A percentile compares a stretch with the other conserved stretches of the same genome.
These are phyloP conservation scores for Dipteronia dyeriana DNA, from an alignment of 345 rosid genomes.

Conservation along the genomic window DNA sequence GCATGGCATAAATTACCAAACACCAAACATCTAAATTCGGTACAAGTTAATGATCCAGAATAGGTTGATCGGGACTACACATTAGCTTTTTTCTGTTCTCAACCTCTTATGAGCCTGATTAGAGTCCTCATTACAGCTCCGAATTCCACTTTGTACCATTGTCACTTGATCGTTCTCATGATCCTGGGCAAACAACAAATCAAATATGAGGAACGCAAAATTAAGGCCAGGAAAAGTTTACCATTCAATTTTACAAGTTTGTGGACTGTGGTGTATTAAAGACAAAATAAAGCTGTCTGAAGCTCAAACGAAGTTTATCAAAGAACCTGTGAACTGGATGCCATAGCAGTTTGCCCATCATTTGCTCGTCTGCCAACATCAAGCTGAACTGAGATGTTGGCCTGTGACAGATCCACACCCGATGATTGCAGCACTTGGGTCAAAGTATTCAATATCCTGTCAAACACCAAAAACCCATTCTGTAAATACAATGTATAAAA, in stretches of 20 bases:
- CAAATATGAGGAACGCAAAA: neutral
- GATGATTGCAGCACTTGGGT: conserved; percentile 62
- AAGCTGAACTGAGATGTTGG: conserved; percentile 65
- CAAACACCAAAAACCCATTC: conserved; percentile 20
- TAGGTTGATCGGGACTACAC: conserved; percentile 15
- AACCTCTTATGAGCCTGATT: conserved; percentile 49
- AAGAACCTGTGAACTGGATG: conserved; percentile 52
- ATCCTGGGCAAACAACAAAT: conserved; percentile 32
- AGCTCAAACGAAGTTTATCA: neutral
- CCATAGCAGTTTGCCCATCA: conserved; percentile 23
- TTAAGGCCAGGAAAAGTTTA: neutral
- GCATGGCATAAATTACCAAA: conserved; percentile 21
- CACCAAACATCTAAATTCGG: neutral
- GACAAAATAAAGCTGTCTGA: neutral
- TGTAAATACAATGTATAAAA: conserved; percentile 5
- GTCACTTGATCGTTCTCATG: conserved; percentile 33
- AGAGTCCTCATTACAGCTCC: conserved; percentile 34
- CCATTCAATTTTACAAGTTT: neutral
- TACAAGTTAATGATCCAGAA: conserved; percentile 22
- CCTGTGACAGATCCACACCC: conserved; percentile 68
- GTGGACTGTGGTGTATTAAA: neutral
- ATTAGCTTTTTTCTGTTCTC: conserved; percentile 39
- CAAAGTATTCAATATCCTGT: conserved; percentile 59
- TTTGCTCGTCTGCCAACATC: conserved; percentile 52
- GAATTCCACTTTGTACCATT: conserved; percentile 35